Base-by-base conservation (phyloP, 192 early-diverging fungal genomes). In the Entomortierella beljakovae region DNA sequence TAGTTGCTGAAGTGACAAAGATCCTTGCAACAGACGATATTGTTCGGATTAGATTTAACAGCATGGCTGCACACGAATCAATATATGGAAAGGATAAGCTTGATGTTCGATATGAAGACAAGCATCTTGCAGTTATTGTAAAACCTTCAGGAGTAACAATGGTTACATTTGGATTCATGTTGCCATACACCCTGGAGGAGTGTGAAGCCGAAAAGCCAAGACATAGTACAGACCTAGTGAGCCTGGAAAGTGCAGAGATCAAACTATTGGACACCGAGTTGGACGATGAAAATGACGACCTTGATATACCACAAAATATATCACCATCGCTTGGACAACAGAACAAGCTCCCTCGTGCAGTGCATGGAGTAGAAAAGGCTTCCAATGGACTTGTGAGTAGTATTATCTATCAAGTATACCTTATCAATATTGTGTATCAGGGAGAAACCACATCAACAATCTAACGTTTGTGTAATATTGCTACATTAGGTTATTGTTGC, bases 281-380 rank as follows among this genome's bases (percentile, higher is more conserved):
- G 5, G 74, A 64, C 0, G 65, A 60, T 5, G 48, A 61, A 0
- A 26, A 59, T 28, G 37, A 77, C 15, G 48, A 62, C 0, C 42
- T 82, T 11, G 81, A 83, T 70, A 58, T 86, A 18, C 70, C 79
- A 6, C 46, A 25, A 3, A 70, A 70, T 20, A 54, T 79, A 50
- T 69, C 66, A 5, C 67, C 75, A 7, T 46, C 75, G 20, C 48
- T 79, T 18, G 75, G 75, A 5, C 66, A 69, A 11, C 75, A 79
- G 26, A 15, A 53, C 25, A 50, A 57, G 0, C 22, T 79, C 10
- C 75, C 75, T 0, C 70, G 75, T 23, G 61, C 75, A 1, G 76
- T 87, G 16, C 87, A 89, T 55, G 67, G 82, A 2, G 80, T 88
- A n/a, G 87, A 89, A 31, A 90, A 90, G 54, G 86, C 86, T 20